These are phyloP conservation scores for Orbilia ellipsospora DNA, from an alignment of 2,329 filamentous ascomycete genomes.

Conservation along the genomic window DNA sequence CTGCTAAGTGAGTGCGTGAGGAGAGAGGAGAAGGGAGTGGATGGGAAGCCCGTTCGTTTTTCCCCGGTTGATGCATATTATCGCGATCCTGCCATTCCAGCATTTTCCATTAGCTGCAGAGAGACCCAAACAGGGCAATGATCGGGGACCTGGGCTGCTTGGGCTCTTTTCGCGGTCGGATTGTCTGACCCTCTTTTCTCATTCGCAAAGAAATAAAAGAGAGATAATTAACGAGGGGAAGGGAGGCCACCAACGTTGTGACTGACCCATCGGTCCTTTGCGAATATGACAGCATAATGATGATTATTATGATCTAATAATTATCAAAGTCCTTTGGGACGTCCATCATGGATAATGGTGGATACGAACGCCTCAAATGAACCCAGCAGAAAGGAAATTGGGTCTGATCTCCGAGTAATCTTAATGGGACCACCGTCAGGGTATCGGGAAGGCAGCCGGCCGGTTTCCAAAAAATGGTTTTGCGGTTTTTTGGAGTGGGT, in stretches of 20 bases:
- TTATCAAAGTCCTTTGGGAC: conserved; percentile 8
- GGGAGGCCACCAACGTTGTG: neutral
- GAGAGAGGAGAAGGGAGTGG: neutral
- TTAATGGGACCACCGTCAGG: conserved; percentile 52
- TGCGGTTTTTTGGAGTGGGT: conserved; percentile 38
- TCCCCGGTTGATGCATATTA: conserved; percentile 32
- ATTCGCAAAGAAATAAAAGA: too few species aligned
- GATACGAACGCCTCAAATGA: conserved; percentile 28
- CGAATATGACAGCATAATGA: conserved; percentile 40
- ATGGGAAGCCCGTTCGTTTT: conserved; percentile 8
- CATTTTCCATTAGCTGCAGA: conserved; percentile 1
- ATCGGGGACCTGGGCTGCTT: conserved; percentile 8
- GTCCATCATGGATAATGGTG: conserved; percentile 19
- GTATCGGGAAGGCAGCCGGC: conserved; percentile 55
- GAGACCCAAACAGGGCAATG: conserved; percentile 35
- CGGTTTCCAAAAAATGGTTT: conserved; percentile 46
- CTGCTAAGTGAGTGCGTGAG: conserved; percentile 7
- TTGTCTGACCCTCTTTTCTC: conserved; percentile 4
- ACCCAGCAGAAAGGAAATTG: conserved; percentile 54
- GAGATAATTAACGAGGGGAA: too few species aligned
- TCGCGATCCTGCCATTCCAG: conserved; percentile 32
- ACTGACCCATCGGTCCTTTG: conserved; percentile 7
- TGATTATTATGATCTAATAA: conserved; percentile 6
- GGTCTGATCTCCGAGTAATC: conserved; percentile 55
- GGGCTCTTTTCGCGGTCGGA: conserved; percentile 8